Evolutionary conservation across 2,329 filamentous ascomycete genomes (phyloP).

Genomic region (Penicillium polonicum): DNA sequence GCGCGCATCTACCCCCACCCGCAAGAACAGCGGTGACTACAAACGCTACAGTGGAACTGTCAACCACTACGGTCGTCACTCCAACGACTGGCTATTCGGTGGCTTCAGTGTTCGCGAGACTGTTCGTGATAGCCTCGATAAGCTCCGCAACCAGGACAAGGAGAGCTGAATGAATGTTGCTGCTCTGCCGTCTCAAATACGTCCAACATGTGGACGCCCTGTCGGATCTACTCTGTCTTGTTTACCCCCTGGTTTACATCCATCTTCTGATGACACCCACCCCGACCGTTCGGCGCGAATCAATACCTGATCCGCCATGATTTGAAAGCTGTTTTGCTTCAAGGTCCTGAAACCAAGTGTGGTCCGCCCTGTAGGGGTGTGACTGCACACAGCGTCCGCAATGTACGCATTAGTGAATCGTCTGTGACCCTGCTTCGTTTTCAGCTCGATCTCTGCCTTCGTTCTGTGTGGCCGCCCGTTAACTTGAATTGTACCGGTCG

Average conservation of each 20-base stretch:
- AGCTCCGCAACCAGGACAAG: conserved; percentile 31
- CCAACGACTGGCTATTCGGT: conserved; percentile 53
- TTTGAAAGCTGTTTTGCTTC: neutral
- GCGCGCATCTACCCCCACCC: conserved; percentile 23
- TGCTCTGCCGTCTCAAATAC: neutral
- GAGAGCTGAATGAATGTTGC: conserved; percentile 23
- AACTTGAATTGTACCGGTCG: neutral
- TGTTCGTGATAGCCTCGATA: conserved; percentile 43
- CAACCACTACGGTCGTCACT: conserved; percentile 50
- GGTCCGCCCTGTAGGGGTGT: neutral
- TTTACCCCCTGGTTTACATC: neutral
- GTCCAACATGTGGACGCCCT: neutral
- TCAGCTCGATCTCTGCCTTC: neutral
- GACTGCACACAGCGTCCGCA: no score
- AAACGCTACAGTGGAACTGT: conserved; percentile 43
- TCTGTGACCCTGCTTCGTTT: neutral
- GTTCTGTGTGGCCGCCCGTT: neutral
- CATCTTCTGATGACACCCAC: neutral
- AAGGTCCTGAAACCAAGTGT: neutral
- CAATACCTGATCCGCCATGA: neutral
- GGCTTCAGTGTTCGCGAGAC: conserved; percentile 50
- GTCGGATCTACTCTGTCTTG: neutral
- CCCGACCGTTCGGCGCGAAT: neutral
- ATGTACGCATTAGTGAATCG: neutral
- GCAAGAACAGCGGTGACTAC: conserved; percentile 34